Base-by-base conservation (phyloP, 306 rosid genomes). In the Quercus bicolor region DNA sequence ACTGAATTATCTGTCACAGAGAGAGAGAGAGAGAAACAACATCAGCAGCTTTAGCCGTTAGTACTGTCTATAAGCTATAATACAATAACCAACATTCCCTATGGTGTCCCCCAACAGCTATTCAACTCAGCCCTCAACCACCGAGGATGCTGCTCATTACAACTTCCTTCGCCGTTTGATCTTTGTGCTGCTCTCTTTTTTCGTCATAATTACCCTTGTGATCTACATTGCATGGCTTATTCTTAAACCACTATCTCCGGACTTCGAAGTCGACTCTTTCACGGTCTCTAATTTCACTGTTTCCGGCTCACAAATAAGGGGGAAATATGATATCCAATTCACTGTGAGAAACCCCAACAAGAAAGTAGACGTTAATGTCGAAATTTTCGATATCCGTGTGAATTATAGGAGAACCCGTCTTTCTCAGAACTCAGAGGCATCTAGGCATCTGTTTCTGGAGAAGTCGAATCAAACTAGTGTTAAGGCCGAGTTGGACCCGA, bases 311-410 rank as follows among this genome's bases (percentile, higher is more conserved):
- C 31, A 82, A 4, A 33, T 77, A 4, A 52, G 5, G 56, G 75
- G 83, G 3, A 71, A 19, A 11, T 84, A 51, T 12, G 79, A 77
- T 19, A 68, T 82, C 2, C 64, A 4, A 53, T 20, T 87, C 15
- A 64, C 20, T 69, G 18, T 84, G 28, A 71, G 29, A 55, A 84
- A 87, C 75, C 81, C 79, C 23, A 87, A 84, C 86, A 64, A 84
- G 81, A 84, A 71, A 69, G 4, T 68, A 5, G 23, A 74, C 43
- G 11, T 79, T 40, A 14, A 20, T 24, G 28, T 82, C 0, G 59
- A 57, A 55, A 16, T 48, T 21, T 43, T 56, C 12, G 1, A 5
- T 0, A 24, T 64, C 66, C 26, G 0, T 56, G 16, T 52, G 62
- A n/a, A 9, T 16, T 71, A 87, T 29, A 28, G 64, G 1, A 4